phyloP scores from a whole-genome alignment of 2,329 filamentous ascomycete genomes.

The Coleophoma cylindrospora region DNA sequence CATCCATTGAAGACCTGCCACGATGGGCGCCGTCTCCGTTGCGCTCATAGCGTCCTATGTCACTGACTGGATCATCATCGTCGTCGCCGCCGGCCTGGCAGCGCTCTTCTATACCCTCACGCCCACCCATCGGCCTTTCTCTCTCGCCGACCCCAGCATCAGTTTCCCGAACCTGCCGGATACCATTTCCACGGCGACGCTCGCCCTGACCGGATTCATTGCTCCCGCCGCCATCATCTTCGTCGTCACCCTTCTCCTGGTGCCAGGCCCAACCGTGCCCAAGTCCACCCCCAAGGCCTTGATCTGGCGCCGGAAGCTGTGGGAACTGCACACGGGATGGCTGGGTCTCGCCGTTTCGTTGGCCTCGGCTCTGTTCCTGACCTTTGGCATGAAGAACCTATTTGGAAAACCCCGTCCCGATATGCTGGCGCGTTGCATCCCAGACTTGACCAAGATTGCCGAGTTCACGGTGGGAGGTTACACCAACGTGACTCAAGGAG shows the following conservation, averaged over 20 bases:
- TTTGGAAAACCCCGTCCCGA: slow-evolving; percentile 58
- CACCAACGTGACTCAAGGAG: slow-evolving; percentile 41
- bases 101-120: slow-evolving; percentile 51
- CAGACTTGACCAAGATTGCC: slow-evolving; percentile 56
- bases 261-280: slow-evolving; percentile 64
- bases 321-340: slow-evolving; percentile 82
- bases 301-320: slow-evolving; percentile 74
- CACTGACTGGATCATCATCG: slow-evolving; percentile 68
- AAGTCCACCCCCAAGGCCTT: slow-evolving; percentile 53
- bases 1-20: too few species aligned
- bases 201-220: slow-evolving; percentile 60
- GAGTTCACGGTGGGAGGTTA: slow-evolving; percentile 60
- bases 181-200: slow-evolving; percentile 62
- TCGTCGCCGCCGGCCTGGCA: slow-evolving; percentile 54
- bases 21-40: slow-evolving; percentile 5
- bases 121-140: slow-evolving; percentile 68
- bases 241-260: slow-evolving; percentile 51
- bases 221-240: slow-evolving; percentile 65
- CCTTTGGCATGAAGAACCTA: slow-evolving; percentile 73
- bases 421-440: slow-evolving; percentile 23
- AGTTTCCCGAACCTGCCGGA: slow-evolving; percentile 72
- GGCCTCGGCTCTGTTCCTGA: slow-evolving; percentile 69
- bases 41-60: slow-evolving; percentile 59
- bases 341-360: slow-evolving; percentile 72
- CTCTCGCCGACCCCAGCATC: slow-evolving; percentile 69